Evolutionary conservation across 2,329 filamentous ascomycete species (phyloP), one percentile per base, ranked within the genome.

Genomic region (Fusarium camptoceras): DNA sequence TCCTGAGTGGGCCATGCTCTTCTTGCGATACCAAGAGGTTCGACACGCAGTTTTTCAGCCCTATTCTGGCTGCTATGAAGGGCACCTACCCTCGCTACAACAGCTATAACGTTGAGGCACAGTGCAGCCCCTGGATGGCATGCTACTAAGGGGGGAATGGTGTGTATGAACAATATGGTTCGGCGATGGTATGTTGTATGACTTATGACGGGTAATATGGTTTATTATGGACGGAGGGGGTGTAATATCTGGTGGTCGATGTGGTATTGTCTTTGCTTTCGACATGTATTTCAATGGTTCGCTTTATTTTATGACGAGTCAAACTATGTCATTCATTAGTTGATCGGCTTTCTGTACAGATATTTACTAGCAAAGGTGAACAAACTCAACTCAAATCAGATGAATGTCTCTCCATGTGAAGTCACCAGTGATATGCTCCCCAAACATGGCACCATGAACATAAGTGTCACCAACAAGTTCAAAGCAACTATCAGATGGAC

Each of bases 111-210:
- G 72, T 82, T 9, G 73, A 81, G 56, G 80, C 78, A 8, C 75
- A 80, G 55, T 81, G 80, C 49, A 74, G 76, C 28, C 80, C 80
- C 18, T 81, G 80, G 80, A 80, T 81, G 72, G 78, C 75, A 20
- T 81, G 80, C 22, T 22, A n/a, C 34, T 61, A 55, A 42, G 34
- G 14, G 34, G 3, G 11, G 31, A 12, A 46, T n/a, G 30, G 15
- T 39, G 20, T 46, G 22, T 30, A 28, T 31, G 25, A 28, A 55
- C 31, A 11, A 11, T 49, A 46, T 55, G 20, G 39, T 51, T 28
- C 14, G 55, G 71, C 62, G 42, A 56, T 64, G 53, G 44, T 56
- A 49, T 58, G 43, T 47, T 55, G 25, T 39, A 57, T 62, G 25
- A 20, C 46, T 58, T 44, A 56, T 62, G 59, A 62, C 49, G 56